Conservation (phyloP, 1,139 yeast species). For the Groenewaldozyma auringiensis region DNA sequence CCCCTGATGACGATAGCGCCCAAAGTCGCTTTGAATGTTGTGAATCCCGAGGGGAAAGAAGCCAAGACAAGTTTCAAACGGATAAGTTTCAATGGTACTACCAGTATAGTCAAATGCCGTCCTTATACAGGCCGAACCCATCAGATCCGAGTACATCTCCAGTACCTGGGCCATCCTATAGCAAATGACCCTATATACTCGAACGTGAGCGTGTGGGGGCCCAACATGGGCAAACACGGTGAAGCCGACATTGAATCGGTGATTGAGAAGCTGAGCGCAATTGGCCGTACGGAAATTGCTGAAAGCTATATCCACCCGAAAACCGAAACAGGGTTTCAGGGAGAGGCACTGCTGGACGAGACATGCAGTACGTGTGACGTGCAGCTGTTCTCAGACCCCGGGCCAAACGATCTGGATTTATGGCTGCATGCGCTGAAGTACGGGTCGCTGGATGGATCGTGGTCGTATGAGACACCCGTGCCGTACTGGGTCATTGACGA, state of each 20-base stretch:
- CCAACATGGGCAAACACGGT: slow-evolving; percentile 46
- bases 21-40: slow-evolving; percentile 65
- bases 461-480: slow-evolving; percentile 72
- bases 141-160: slow-evolving; percentile 88
- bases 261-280: slow-evolving; percentile 42
- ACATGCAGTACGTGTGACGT: slow-evolving; percentile 60
- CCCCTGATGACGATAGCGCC: slow-evolving; percentile 73
- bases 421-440: slow-evolving; percentile 89
- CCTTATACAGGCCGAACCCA: slow-evolving; percentile 94
- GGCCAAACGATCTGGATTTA: slow-evolving; percentile 71
- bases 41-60: slow-evolving; percentile 62
- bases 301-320: slow-evolving; percentile 51
- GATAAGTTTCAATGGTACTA: slow-evolving; percentile 50
- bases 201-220: slow-evolving; percentile 66
- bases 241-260: slow-evolving; percentile 43
- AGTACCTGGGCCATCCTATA: slow-evolving; percentile 79
- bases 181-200: slow-evolving; percentile 90
- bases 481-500: slow-evolving; percentile 82
- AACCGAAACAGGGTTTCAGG: slow-evolving; percentile 27
- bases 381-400: slow-evolving; percentile 82
- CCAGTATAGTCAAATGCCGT: slow-evolving; percentile 70
- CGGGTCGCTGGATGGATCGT: slow-evolving; percentile 42
- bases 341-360: slow-evolving; percentile 54
- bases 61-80: slow-evolving; percentile 44
- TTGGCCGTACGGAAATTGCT: slow-evolving; percentile 65